These are phyloP conservation scores for Trichophyton equinum DNA, from an alignment of 2,329 filamentous ascomycete species.

Conservation along the genomic window DNA sequence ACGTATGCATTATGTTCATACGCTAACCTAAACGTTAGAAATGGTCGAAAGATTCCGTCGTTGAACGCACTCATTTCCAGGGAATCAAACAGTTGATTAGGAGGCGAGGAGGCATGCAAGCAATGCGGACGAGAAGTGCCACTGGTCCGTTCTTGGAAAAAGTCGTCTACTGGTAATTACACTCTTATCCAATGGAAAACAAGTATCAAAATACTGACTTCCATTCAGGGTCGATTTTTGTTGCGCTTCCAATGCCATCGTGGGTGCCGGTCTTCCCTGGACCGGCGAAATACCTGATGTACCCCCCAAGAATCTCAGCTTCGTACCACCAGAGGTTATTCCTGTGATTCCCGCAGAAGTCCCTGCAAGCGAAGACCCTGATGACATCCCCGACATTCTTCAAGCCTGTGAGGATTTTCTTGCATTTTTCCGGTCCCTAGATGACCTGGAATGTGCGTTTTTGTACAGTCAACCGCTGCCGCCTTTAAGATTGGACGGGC, in stretches of 20 bases:
- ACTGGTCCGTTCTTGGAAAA: conserved; percentile 21
- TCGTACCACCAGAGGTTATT: conserved; percentile 17
- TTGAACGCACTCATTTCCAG: conserved; percentile 22
- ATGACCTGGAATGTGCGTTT: conserved; percentile 16
- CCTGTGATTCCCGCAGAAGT: conserved; percentile 9
- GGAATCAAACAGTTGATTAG: conserved; percentile 20
- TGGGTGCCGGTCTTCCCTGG: conserved; percentile 21
- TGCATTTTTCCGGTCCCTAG: conserved; percentile 20
- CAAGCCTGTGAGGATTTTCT: conserved; percentile 23
- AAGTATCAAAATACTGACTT: background rate
- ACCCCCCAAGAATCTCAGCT: conserved; percentile 16
- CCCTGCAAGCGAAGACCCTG: conserved; percentile 11
- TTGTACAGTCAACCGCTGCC: conserved; percentile 13
- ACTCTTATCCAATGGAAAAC: background rate
- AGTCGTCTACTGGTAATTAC: conserved; percentile 22
- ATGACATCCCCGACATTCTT: conserved; percentile 16
- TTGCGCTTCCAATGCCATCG: conserved; percentile 22
- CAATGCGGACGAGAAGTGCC: conserved; percentile 17
- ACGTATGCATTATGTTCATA: background rate
- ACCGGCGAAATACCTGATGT: conserved; percentile 18
- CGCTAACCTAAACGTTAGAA: conserved; percentile 16
- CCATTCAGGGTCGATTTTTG: conserved; percentile 22
- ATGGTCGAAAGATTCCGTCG: conserved; percentile 24
- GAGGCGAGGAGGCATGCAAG: conserved; percentile 22
- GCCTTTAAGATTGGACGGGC: background rate